Percentiles rank a stretch among this genome's conserved stretches.
phyloP scores from a whole-genome alignment of 352 stramenopile genomes.

The Phytopythium ostracodes region DNA sequence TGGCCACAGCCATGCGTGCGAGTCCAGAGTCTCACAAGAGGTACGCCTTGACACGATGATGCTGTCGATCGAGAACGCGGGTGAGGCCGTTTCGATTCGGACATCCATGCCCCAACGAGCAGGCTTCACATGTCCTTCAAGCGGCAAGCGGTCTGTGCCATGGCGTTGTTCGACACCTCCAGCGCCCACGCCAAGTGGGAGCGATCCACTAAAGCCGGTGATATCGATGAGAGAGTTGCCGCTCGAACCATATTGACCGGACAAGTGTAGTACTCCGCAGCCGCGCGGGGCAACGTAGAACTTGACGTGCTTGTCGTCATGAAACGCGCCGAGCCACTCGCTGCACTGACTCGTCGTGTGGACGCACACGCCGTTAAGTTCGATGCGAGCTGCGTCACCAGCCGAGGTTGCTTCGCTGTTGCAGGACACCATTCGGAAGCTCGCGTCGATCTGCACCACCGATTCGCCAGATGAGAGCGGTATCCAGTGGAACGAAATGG shows the following conservation, averaged over 20 bases:
- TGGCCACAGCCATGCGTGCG: slow-evolving; percentile 47
- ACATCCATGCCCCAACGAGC: slow-evolving; percentile 25
- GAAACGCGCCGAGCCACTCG: slow-evolving; percentile 46
- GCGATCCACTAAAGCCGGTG: slow-evolving; percentile 19
- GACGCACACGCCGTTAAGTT: slow-evolving; percentile 56
- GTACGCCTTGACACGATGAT: slow-evolving; percentile 44
- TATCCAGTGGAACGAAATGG: slow-evolving; percentile 2
- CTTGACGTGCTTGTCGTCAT: slow-evolving; percentile 14
- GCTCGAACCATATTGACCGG: slow-evolving; percentile 13
- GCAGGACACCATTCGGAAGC: slow-evolving; percentile 8
- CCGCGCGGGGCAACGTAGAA: slow-evolving; percentile 40
- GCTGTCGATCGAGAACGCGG: slow-evolving; percentile 37
- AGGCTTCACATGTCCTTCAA: neutral
- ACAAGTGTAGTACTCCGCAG: slow-evolving; percentile 23
- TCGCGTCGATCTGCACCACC: slow-evolving; percentile 49
- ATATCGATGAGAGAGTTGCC: slow-evolving; percentile 33
- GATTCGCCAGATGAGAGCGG: slow-evolving; percentile 16
- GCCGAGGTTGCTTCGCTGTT: neutral
- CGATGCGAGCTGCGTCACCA: slow-evolving; percentile 5
- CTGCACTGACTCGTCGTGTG: slow-evolving; percentile 52
- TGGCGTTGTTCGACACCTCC: neutral
- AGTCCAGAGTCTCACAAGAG: slow-evolving; percentile 35
- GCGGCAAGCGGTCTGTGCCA: neutral
- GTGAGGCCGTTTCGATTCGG: slow-evolving; percentile 30
- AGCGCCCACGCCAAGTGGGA: neutral